Conservation (phyloP, 2,329 filamentous ascomycete genomes). For the Ceratocystiopsis sp. region DNA sequence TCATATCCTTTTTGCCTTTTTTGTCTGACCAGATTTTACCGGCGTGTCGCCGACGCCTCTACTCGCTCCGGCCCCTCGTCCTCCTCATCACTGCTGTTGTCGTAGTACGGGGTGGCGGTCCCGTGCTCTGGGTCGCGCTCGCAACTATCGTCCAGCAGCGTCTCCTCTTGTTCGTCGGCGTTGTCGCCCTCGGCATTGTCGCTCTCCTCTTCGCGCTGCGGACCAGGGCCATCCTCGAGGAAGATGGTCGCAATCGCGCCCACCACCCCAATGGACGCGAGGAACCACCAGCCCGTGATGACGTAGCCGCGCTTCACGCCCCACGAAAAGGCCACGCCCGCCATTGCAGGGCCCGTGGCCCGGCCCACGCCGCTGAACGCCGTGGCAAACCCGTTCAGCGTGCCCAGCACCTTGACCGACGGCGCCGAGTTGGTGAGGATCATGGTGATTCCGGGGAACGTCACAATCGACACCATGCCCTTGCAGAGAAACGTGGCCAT, state of each 20-base stretch:
- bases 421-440: constrained; percentile 74
- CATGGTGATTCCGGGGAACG: constrained; percentile 80
- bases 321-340: constrained; percentile 56
- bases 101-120: constrained; percentile 3
- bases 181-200: background rate
- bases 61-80: constrained; percentile 1
- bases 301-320: constrained; percentile 63
- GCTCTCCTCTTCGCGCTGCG: constrained; percentile 22
- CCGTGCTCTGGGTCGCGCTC: too few species aligned
- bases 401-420: constrained; percentile 63
- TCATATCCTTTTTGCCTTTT: too few species aligned
- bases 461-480: constrained; percentile 60
- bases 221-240: constrained; percentile 56
- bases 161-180: background rate
- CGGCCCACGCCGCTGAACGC: constrained; percentile 66
- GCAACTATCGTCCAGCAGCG: too few species aligned
- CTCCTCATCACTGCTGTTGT: constrained; percentile 8
- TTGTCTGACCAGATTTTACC: background rate
- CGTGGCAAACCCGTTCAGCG: constrained; percentile 80
- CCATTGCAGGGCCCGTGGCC: constrained; percentile 58
- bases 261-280: constrained; percentile 45
- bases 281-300: constrained; percentile 64
- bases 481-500: constrained; percentile 56
- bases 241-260: constrained; percentile 58
- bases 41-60: background rate